Evolutionary conservation across 176 grass and related monocot genomes (phyloP).

Genomic region (Bolboschoenus planiculmis): DNA sequence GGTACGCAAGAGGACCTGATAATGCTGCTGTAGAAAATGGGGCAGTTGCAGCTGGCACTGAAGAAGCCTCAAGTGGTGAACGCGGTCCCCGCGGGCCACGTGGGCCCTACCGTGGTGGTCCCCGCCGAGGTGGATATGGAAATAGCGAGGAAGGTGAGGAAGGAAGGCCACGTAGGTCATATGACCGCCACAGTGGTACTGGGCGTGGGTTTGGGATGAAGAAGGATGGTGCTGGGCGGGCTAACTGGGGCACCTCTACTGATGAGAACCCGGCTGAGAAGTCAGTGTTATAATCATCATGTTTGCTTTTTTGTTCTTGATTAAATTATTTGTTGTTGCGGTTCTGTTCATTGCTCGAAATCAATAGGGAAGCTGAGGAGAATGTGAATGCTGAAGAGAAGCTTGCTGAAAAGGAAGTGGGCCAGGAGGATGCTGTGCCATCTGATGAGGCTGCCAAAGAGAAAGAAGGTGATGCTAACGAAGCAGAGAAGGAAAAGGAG

Average conservation of each 20-base stretch:
- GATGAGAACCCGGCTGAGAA: constrained; percentile 40
- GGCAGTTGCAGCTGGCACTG: constrained; percentile 15
- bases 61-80: constrained; percentile 30
- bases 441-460: constrained; percentile 29
- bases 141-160: constrained; percentile 46
- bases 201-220: constrained; percentile 64
- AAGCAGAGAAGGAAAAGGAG: constrained; percentile 27
- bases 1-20: constrained; percentile 22
- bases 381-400: constrained; percentile 25
- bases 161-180: constrained; percentile 25
- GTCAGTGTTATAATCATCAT: neutral
- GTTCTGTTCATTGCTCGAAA: neutral
- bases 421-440: constrained; percentile 10
- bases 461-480: constrained; percentile 30
- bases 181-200: constrained; percentile 64
- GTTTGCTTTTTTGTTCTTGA: neutral
- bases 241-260: constrained; percentile 57
- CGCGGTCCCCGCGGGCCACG: constrained; percentile 30
- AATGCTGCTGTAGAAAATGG: constrained; percentile 19
- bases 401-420: constrained; percentile 20
- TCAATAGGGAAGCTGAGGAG: constrained; percentile 31
- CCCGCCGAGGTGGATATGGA: constrained; percentile 33
- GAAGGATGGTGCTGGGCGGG: constrained; percentile 60
- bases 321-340: constrained; percentile 4
- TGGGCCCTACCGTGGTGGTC: constrained; percentile 41